These are phyloP conservation scores for Dissophora ornata DNA, from an alignment of 192 early-diverging fungal genomes.

Conservation along the genomic window DNA sequence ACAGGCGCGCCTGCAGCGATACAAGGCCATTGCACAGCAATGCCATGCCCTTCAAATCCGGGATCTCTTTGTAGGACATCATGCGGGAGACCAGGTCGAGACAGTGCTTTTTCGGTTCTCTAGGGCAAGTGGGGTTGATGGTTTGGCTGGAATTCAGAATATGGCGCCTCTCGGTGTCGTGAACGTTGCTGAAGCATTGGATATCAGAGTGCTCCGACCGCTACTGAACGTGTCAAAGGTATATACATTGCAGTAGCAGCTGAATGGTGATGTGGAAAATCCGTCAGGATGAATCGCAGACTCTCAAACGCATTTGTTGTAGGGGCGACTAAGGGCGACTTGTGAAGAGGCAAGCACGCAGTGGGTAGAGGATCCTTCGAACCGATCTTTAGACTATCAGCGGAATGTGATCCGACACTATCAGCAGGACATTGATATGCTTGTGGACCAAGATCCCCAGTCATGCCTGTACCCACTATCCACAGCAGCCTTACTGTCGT, in stretches of 20 bases:
- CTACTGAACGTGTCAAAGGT: conserved; percentile 58
- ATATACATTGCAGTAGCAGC: conserved; percentile 22
- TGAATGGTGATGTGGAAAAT: no score
- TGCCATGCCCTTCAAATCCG: conserved; percentile 50
- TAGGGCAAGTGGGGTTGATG: conserved; percentile 59
- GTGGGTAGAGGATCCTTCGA: conserved; percentile 58
- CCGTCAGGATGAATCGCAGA: no score
- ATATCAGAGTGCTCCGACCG: conserved; percentile 55
- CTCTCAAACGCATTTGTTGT: no score
- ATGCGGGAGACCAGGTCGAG: conserved; percentile 61
- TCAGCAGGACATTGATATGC: conserved; percentile 21
- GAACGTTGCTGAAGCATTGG: conserved; percentile 50
- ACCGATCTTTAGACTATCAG: conserved; percentile 52
- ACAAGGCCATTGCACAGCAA: conserved; percentile 49
- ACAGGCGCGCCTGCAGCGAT: conserved; percentile 49
- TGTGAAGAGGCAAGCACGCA: conserved; percentile 34
- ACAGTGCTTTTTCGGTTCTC: conserved; percentile 56
- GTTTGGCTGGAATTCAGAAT: conserved; percentile 55
- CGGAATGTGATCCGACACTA: conserved; percentile 54
- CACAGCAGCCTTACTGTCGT: conserved; percentile 30
- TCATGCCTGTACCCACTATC: conserved; percentile 36
- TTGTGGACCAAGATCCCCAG: not conserved
- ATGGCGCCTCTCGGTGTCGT: conserved; percentile 41
- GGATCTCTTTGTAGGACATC: conserved; percentile 59
- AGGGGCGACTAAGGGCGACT: conserved; percentile 53